phyloP scores from a whole-genome alignment of 345 rosid species.

The Euphorbia pulcherrima region DNA sequence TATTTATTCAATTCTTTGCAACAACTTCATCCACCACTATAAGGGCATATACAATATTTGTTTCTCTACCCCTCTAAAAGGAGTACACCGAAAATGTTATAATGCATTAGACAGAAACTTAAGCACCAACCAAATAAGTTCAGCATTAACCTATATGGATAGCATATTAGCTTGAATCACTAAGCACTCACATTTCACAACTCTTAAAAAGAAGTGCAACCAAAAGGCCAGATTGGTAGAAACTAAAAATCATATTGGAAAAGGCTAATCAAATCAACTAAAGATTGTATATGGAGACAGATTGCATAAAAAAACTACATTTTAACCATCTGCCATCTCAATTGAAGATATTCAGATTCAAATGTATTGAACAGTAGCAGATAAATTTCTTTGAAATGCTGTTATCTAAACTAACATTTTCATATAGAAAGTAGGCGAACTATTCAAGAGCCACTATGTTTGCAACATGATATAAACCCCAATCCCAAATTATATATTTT shows the following conservation, averaged over 20 bases:
- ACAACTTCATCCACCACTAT: neutral
- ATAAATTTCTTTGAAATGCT: neutral
- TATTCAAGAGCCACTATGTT: neutral
- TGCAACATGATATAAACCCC: neutral
- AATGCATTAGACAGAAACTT: neutral
- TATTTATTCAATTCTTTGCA: neutral
- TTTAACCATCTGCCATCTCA: neutral
- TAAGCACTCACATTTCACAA: too few relatives aligned
- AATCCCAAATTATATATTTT: neutral
- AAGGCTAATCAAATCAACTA: neutral
- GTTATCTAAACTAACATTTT: neutral
- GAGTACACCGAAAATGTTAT: neutral
- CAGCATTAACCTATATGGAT: neutral
- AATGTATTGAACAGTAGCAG: neutral
- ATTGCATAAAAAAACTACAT: neutral
- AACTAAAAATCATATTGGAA: neutral
- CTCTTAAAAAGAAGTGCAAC: too few relatives aligned
- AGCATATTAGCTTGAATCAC: too few relatives aligned
- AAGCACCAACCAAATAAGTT: neutral
- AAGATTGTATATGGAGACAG: neutral
- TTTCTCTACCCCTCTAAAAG: neutral
- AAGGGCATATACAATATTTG: neutral
- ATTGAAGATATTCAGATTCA: neutral
- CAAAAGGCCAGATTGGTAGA: too few relatives aligned
- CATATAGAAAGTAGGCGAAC: neutral